Evolutionary conservation across 2,329 filamentous ascomycete species (phyloP).

Genomic region (Amesomyces nigricolor): DNA sequence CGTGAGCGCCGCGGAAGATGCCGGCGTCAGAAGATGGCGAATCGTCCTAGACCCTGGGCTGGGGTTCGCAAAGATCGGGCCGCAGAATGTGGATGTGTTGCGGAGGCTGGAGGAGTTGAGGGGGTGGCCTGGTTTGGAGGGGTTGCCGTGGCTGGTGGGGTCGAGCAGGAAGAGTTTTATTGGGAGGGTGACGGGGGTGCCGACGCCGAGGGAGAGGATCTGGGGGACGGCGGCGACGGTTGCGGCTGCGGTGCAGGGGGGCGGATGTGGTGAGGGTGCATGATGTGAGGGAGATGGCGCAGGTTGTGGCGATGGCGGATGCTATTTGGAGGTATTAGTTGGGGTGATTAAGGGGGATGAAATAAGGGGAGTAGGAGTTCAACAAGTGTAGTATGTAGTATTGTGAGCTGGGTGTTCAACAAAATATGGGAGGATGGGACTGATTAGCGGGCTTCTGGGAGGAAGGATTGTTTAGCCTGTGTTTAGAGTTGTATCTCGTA

Average conservation of each 20-base stretch:
- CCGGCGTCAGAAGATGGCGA: slow-evolving; percentile 85
- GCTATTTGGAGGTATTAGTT: slow-evolving; percentile 67
- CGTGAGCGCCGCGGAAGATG: slow-evolving; percentile 67
- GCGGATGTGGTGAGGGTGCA: slow-evolving; percentile 92
- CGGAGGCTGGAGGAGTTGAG: slow-evolving; percentile 60
- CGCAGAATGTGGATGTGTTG: slow-evolving; percentile 78
- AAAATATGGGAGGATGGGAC: no score
- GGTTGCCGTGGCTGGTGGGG: slow-evolving; percentile 83
- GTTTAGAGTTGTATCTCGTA: no score
- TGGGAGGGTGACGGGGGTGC: slow-evolving; percentile 71
- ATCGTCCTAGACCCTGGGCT: slow-evolving; percentile 92
- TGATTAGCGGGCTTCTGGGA: no score
- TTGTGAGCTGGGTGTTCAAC: no score
- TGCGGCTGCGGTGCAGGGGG: slow-evolving; percentile 75
- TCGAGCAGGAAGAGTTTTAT: slow-evolving; percentile 87
- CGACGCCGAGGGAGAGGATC: slow-evolving; percentile 61
- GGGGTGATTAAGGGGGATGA: not conserved
- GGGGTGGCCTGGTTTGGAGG: slow-evolving; percentile 57
- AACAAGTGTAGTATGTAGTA: slow-evolving; percentile 5
- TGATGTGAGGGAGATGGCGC: slow-evolving; percentile 78
- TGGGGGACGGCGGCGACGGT: slow-evolving; percentile 90
- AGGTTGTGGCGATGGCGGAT: slow-evolving; percentile 83
- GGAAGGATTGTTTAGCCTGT: no score
- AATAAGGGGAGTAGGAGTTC: slow-evolving; percentile 4
- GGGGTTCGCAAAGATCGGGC: slow-evolving; percentile 80